Conservation (phyloP, 306 rosid genomes). For the Citrullus amarus region DNA sequence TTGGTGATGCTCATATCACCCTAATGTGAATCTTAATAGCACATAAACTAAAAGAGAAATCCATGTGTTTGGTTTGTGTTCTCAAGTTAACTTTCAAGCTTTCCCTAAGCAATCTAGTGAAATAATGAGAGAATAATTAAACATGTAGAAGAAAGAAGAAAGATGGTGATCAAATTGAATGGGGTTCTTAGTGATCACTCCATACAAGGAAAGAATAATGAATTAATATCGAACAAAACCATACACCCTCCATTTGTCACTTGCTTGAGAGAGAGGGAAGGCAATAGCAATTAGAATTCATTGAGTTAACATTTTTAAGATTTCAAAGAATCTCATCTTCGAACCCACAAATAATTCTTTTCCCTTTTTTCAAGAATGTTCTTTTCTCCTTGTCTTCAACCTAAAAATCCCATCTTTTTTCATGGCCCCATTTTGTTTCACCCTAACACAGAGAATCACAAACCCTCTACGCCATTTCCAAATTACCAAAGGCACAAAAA, state of each 20-base stretch:
- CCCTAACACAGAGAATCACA: background rate
- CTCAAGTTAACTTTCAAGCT: too few species aligned
- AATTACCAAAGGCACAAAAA: background rate
- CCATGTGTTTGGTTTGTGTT: too few species aligned
- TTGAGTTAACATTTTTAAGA: background rate
- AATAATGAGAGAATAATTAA: too few species aligned
- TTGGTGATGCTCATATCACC: too few species aligned
- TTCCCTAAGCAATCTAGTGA: too few species aligned
- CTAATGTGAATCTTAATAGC: too few species aligned
- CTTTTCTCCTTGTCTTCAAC: constrained; percentile 26
- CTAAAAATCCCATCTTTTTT: background rate
- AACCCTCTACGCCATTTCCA: background rate
- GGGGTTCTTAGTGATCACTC: background rate
- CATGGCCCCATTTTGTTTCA: background rate
- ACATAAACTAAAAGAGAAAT: too few species aligned
- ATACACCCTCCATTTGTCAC: background rate
- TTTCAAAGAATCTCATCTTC: constrained; percentile 21
- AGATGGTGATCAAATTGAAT: background rate
- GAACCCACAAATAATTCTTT: constrained; percentile 13
- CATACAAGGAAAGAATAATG: constrained; percentile 45
- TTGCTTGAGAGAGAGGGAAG: constrained; percentile 19
- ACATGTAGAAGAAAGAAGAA: background rate
- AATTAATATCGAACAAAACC: background rate
- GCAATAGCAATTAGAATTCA: background rate
- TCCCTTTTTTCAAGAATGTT: constrained; percentile 32